Evolutionary conservation across 768 basidiomycete species (phyloP).

Genomic region (Dacryopinax spathularia): DNA sequence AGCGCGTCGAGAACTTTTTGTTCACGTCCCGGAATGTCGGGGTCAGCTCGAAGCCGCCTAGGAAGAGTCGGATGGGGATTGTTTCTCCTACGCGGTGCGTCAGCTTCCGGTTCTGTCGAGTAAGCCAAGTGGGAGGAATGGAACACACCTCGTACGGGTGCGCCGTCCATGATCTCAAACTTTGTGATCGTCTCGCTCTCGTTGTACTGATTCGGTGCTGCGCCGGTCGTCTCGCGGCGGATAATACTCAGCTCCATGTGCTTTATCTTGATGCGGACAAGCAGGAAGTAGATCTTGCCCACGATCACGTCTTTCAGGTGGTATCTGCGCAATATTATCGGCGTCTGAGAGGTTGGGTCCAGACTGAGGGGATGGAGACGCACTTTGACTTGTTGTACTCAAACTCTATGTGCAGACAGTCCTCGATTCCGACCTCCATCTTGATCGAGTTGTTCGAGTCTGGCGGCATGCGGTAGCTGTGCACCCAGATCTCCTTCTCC

Average conservation of each 20-base stretch:
- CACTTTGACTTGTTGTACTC: slow-evolving; percentile 99
- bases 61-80: slow-evolving; percentile 92
- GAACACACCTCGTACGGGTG: slow-evolving; percentile 72
- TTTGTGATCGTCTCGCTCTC: slow-evolving; percentile 98
- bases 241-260: slow-evolving; percentile 99
- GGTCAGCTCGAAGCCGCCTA: slow-evolving; percentile 95
- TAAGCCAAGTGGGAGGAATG: not conserved
- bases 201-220: slow-evolving; percentile 98
- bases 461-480: slow-evolving; percentile 96
- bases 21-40: slow-evolving; percentile 98
- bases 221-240: slow-evolving; percentile 88
- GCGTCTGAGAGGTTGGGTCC: not conserved
- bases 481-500: slow-evolving; percentile 93
- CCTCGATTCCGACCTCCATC: slow-evolving; percentile 99
- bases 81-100: slow-evolving; percentile 60
- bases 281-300: slow-evolving; percentile 97
- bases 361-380: slow-evolving; percentile 20
- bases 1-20: slow-evolving; percentile 95
- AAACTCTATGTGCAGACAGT: slow-evolving; percentile 96
- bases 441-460: slow-evolving; percentile 97
- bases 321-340: slow-evolving; percentile 43
- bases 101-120: not conserved
- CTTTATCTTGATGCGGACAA: slow-evolving; percentile 97
- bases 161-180: slow-evolving; percentile 98
- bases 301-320: slow-evolving; percentile 98